A percentile compares a stretch with the other conserved stretches of the same genome.
Conservation (phyloP, 2,329 filamentous ascomycete genomes). For the Diaporthe vexans region DNA sequence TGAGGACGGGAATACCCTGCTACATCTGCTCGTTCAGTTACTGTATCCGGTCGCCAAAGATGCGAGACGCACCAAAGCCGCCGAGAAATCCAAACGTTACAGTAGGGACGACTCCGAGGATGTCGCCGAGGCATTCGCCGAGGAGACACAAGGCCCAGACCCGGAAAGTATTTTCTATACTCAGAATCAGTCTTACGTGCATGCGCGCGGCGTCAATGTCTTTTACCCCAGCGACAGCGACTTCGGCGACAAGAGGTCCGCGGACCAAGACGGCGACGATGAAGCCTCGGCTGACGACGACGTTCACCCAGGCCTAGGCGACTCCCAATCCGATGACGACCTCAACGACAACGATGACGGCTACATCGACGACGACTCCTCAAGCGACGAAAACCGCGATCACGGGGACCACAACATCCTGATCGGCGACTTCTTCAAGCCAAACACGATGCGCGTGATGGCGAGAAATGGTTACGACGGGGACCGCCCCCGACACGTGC, state of each 20-base stretch:
- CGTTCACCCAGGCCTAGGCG: no score
- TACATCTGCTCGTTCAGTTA: not conserved
- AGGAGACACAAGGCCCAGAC: no score
- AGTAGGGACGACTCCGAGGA: no score
- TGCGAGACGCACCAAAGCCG: not conserved
- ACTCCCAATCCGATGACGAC: no score
- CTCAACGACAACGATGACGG: not conserved
- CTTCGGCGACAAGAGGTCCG: not conserved
- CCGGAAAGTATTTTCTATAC: not conserved
- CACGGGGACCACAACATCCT: no score
- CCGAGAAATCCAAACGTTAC: not conserved
- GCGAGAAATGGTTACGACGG: not conserved
- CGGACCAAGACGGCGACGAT: not conserved
- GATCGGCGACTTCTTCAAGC: no score
- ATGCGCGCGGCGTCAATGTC: not conserved
- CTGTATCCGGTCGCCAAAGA: not conserved
- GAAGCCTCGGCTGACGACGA: no score
- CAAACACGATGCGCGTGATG: not conserved
- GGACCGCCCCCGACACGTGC: no score
- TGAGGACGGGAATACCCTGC: not conserved
- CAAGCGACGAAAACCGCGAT: no score
- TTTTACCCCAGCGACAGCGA: not conserved
- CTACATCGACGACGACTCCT: not conserved
- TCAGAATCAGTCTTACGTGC: not conserved
- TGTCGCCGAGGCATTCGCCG: no score